phyloP scores from a whole-genome alignment of 78 protist genomes.

The Dictyostelium capitatum region DNA sequence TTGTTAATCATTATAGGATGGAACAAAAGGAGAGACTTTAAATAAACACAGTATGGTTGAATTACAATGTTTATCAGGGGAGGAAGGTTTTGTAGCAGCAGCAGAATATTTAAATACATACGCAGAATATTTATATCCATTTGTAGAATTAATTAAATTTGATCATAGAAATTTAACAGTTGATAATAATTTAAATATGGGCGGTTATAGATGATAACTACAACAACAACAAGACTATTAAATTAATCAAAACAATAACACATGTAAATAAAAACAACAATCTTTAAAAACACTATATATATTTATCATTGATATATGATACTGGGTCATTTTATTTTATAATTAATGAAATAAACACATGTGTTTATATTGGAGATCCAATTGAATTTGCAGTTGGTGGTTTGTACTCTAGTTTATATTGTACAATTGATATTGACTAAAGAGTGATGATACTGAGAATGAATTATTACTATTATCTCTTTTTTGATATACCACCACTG shows the following conservation, averaged over 20 bases:
- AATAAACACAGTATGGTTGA: conserved; percentile 58
- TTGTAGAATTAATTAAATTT: conserved; percentile 68
- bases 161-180: conserved; percentile 68
- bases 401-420: no score
- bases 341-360: no score
- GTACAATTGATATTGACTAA: no score
- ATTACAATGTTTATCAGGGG: conserved; percentile 80
- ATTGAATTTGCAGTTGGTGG: no score
- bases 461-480: background rate
- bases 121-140: conserved; percentile 80
- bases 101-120: conserved; percentile 73
- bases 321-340: no score
- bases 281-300: no score
- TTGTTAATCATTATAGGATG: no score
- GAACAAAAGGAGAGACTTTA: conserved; percentile 28
- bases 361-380: no score
- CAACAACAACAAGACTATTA: background rate
- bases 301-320: no score
- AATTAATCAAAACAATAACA: background rate
- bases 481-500: conserved; percentile 21
- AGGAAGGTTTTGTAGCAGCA: conserved; percentile 71
- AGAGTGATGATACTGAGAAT: background rate
- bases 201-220: background rate
- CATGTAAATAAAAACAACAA: no score
- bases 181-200: background rate